Conservation (phyloP, 192 early-diverging fungal species). For the Linnemannia schmuckeri region DNA sequence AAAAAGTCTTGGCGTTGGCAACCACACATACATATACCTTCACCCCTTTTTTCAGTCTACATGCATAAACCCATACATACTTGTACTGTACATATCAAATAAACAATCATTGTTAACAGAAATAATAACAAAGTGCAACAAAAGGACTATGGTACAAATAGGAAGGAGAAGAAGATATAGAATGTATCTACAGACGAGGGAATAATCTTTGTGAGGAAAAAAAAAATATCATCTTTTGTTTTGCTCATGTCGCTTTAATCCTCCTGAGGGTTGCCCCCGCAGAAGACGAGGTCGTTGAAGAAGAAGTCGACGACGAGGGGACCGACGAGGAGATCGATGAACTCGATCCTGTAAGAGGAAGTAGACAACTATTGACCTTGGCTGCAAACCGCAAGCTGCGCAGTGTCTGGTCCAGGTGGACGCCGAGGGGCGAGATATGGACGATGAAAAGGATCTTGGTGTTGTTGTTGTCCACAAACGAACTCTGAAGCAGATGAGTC, state of each 20-base stretch:
- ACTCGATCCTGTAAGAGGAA: background rate
- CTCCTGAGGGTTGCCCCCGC: too few relatives aligned
- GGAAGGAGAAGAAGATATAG: too few relatives aligned
- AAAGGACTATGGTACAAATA: constrained; percentile 3
- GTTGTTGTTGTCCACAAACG: background rate
- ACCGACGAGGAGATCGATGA: background rate
- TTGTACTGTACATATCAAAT: constrained; percentile 3
- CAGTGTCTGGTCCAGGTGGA: background rate
- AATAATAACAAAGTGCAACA: background rate
- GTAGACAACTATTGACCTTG: constrained; percentile 4
- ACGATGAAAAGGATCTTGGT: background rate
- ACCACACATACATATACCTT: background rate
- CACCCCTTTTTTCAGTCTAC: background rate
- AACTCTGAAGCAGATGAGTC: background rate
- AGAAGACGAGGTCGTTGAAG: too few relatives aligned
- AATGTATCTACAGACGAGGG: background rate
- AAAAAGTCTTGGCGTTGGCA: constrained; percentile 5
- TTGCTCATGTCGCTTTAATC: too few relatives aligned
- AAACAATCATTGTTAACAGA: background rate
- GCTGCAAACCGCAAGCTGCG: background rate
- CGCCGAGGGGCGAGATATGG: background rate
- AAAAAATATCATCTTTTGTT: too few relatives aligned
- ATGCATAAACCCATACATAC: background rate
- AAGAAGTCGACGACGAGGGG: too few relatives aligned
- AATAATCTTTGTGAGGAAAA: background rate